Conservation (phyloP, 768 basidiomycete genomes). For the Boletus coccyginus region DNA sequence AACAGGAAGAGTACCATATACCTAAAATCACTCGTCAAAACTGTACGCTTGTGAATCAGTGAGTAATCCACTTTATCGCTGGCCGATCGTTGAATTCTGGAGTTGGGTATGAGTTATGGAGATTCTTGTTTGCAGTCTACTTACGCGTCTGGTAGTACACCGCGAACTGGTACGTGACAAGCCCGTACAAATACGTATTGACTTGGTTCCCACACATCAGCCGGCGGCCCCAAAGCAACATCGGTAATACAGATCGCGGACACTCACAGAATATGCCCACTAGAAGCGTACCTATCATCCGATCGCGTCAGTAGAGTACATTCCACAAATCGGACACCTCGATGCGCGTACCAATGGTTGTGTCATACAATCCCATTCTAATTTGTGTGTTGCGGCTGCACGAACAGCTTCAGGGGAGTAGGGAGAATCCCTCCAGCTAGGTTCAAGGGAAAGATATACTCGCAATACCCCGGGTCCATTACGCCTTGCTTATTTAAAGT, state of each 20-base stretch:
- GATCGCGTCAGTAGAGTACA: neutral
- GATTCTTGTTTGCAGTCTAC: neutral
- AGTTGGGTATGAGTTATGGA: neutral
- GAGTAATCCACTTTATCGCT: conserved; percentile 1
- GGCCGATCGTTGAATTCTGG: conserved; percentile 18
- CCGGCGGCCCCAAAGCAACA: no score
- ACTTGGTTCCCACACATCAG: conserved; percentile 7
- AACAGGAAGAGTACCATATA: conserved; percentile 19
- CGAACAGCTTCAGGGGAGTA: no score
- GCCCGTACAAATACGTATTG: conserved; percentile 37
- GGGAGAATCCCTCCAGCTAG: no score
- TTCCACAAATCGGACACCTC: no score
- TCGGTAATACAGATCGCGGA: neutral
- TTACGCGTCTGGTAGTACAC: conserved; percentile 31
- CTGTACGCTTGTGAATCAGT: neutral
- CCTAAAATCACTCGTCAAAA: neutral
- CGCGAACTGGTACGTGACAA: conserved; percentile 43
- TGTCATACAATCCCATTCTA: conserved; percentile 2
- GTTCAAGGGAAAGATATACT: no score
- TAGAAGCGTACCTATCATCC: conserved; percentile 17
- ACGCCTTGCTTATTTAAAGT: no score
- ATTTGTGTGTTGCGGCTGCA: no score
- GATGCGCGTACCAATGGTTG: conserved; percentile 4
- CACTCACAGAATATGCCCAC: conserved; percentile 21
- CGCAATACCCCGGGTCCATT: no score